Base-by-base conservation (phyloP, 2,329 filamentous ascomycete species). In the Cephalotrichum gorgonifer region DNA sequence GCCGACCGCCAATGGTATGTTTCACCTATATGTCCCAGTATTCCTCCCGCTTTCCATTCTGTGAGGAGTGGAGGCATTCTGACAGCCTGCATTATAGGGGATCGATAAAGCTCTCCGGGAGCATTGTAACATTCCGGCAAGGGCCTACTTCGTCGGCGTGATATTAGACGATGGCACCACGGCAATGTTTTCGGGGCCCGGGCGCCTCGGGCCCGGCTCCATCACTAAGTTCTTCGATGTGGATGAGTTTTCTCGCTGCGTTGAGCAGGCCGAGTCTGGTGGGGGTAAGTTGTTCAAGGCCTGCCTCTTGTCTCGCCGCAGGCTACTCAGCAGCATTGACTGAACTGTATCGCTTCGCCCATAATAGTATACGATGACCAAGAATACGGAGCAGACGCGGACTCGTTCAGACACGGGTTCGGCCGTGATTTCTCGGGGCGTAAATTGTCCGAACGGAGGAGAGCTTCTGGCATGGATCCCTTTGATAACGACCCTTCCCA, bases 111-210 rank as follows among this genome's bases (percentile, higher is more conserved):
- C 72, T 25, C 61, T 81, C 11, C 66, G 71, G 15, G 70, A 75
- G 44, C 65, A 74, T 38, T 79, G 75, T 54, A 67, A 69, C 33
- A 75, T 80, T 43, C 68, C 72, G 2, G 70, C 69, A 11, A 67
- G 70, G 47, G 64, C 65, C 52, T 80, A 73, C 57, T 78, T 80
- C 53, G 64, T 80, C 30, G 74, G 71, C 11, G 70, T 69, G 2
- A 62, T 76, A 38, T 63, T 68, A 31, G 72, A 76, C 26, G 72
- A 75, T 51, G 72, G 72, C 20, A 64, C 66, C 15, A 57, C 66
- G 2, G 64, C 67, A 50, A 73, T 67, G 3, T 75, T 74, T 49
- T 65, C 69, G 3, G 71, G 71, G 3, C 71, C 72, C 1, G 62
- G 65, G 38, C 61, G 61, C 20, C 56, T 68, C 49, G 54, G 66